A percentile compares a stretch with the other conserved stretches of the same genome.
These are phyloP conservation scores for Rhynchosporium agropyri DNA, from an alignment of 2,329 filamentous ascomycete genomes.

Conservation along the genomic window DNA sequence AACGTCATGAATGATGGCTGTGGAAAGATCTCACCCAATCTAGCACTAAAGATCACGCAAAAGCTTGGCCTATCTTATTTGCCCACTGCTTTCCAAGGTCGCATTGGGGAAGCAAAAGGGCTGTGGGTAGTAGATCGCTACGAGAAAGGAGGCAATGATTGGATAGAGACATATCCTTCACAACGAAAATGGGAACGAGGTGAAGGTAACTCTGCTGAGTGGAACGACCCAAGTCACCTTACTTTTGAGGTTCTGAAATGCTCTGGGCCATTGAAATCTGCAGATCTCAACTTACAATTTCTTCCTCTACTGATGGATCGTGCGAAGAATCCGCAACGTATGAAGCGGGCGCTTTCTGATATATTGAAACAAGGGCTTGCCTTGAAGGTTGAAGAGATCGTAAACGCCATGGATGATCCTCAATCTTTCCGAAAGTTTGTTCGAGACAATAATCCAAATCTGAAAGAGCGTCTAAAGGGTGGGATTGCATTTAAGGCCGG, in stretches of 20 bases:
- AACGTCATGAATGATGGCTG: slow-evolving; percentile 73
- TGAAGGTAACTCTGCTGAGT: slow-evolving; percentile 45
- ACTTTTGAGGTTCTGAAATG: slow-evolving; percentile 66
- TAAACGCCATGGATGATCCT: slow-evolving; percentile 54
- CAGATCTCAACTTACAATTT: slow-evolving; percentile 67
- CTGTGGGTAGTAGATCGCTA: slow-evolving; percentile 67
- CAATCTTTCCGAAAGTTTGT: slow-evolving; percentile 58
- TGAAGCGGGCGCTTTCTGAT: slow-evolving; percentile 52
- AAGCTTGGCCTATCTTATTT: slow-evolving; percentile 54
- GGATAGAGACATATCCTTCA: slow-evolving; percentile 68
- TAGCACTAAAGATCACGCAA: slow-evolving; percentile 56
- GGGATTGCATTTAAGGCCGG: slow-evolving; percentile 32
- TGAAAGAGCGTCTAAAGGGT: slow-evolving; percentile 42
- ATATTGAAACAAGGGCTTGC: slow-evolving; percentile 55
- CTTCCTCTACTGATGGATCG: slow-evolving; percentile 68
- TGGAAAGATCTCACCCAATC: slow-evolving; percentile 61
- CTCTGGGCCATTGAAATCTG: slow-evolving; percentile 52
- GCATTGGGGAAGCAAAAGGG: slow-evolving; percentile 74
- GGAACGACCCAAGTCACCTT: slow-evolving; percentile 51
- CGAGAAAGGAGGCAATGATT: slow-evolving; percentile 52
- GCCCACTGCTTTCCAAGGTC: slow-evolving; percentile 68
- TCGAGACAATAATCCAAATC: slow-evolving; percentile 47
- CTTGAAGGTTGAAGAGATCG: slow-evolving; percentile 55
- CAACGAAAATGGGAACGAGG: slow-evolving; percentile 68
- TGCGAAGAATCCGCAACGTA: slow-evolving; percentile 48